Percentiles rank a stretch among this genome's conserved stretches.
phyloP scores from a whole-genome alignment of 495 filamentous ascomycete species.

The Talaromyces liani region DNA sequence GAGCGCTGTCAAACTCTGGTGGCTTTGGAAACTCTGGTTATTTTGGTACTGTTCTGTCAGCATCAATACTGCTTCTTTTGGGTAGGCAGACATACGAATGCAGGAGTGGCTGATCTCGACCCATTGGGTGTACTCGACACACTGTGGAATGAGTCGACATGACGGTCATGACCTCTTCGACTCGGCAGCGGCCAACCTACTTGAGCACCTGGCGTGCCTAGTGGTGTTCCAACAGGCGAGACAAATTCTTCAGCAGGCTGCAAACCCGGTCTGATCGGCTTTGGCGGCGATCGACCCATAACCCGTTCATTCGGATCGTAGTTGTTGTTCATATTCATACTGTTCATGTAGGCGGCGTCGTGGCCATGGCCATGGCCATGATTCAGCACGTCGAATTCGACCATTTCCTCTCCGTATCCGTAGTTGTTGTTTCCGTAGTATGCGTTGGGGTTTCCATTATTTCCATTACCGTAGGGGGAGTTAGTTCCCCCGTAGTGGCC shows the following conservation, averaged over 20 bases:
- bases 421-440: constrained; percentile 8
- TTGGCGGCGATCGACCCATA: constrained; percentile 2
- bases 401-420: constrained; percentile 19
- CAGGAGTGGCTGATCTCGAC: constrained; percentile 25
- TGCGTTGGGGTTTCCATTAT: background rate
- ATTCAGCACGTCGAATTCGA: constrained; percentile 18
- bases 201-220: background rate
- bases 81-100: constrained; percentile 15
- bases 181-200: background rate
- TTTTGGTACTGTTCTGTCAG: constrained; percentile 16
- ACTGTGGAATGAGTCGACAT: constrained; percentile 12
- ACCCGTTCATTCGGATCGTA: background rate
- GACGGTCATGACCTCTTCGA: background rate
- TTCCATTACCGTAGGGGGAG: background rate
- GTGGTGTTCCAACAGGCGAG: background rate
- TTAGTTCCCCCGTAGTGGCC: background rate
- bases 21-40: constrained; percentile 18
- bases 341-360: background rate
- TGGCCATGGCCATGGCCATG: constrained; percentile 11
- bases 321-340: background rate
- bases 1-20: constrained; percentile 19
- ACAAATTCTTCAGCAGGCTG: constrained; percentile 3
- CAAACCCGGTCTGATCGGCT: constrained; percentile 20
- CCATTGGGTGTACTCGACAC: constrained; percentile 19
- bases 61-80: no score